Conservation (phyloP, 225 moss, liverwort and hornwort species). For the Sphagnum contortum region DNA sequence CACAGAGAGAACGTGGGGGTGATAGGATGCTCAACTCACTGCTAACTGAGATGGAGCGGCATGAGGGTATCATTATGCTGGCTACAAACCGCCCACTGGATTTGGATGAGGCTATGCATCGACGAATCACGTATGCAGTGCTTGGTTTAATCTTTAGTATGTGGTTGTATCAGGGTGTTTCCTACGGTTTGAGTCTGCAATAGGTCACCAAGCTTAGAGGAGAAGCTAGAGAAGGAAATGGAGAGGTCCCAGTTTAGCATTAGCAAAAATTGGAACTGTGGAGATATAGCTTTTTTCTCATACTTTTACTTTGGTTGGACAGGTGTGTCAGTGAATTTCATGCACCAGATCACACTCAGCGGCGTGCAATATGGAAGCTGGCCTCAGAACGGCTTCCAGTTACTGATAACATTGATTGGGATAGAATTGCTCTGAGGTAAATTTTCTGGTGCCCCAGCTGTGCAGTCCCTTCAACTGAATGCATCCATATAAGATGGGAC, state of each 20-base stretch:
- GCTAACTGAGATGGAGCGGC: slow-evolving; percentile 59
- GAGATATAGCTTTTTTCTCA: too few relatives aligned
- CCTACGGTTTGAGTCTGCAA: too few relatives aligned
- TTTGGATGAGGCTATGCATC: slow-evolving; percentile 66
- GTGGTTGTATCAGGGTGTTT: too few relatives aligned
- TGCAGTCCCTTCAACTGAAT: too few relatives aligned
- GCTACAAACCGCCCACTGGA: slow-evolving; percentile 57
- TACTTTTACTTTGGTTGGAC: neutral
- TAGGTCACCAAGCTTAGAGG: too few relatives aligned
- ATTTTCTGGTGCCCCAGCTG: neutral
- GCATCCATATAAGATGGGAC: neutral
- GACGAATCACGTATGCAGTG: slow-evolving; percentile 40
- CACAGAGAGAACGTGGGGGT: slow-evolving; percentile 58
- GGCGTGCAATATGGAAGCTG: slow-evolving; percentile 55
- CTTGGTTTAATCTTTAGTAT: neutral
- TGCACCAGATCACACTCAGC: slow-evolving; percentile 55
- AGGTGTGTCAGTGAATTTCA: slow-evolving; percentile 63
- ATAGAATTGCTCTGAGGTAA: slow-evolving; percentile 47
- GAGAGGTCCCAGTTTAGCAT: too few relatives aligned
- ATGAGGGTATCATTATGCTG: slow-evolving; percentile 65
- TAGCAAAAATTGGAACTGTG: too few relatives aligned
- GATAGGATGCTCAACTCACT: slow-evolving; percentile 53
- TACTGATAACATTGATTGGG: slow-evolving; percentile 41
- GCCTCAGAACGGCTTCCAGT: slow-evolving; percentile 52
- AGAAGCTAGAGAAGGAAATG: too few relatives aligned